Percentiles rank a stretch among this genome's conserved stretches.
Conservation (phyloP, 306 rosid species). For the Sophora flavescens region DNA sequence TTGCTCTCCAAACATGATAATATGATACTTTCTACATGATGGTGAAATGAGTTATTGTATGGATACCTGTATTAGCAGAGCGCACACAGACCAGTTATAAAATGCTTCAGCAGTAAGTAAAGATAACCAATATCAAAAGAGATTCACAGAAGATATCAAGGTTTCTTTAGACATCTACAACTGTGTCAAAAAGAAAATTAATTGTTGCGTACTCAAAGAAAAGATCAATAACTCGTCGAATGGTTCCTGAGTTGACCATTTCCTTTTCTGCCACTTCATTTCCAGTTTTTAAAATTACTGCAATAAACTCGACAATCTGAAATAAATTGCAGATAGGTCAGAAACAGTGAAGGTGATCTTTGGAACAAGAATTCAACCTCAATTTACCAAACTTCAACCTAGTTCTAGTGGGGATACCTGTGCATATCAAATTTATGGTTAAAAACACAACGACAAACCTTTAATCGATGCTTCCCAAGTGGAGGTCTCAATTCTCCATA, state of each 20-base stretch:
- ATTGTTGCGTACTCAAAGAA: constrained; percentile 86
- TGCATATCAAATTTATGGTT: not conserved
- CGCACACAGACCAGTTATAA: constrained; percentile 30
- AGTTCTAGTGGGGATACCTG: not conserved
- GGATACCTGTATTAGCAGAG: constrained; percentile 79
- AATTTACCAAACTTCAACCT: constrained; percentile 20
- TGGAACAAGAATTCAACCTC: constrained; percentile 18
- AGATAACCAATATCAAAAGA: constrained; percentile 28
- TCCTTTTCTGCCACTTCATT: constrained; percentile 86
- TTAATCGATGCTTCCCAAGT: constrained; percentile 94
- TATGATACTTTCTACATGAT: constrained; percentile 90
- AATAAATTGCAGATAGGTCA: constrained; percentile 39
- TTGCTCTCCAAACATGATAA: constrained; percentile 90
- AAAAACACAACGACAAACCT: constrained; percentile 62
- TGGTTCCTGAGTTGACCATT: constrained; percentile 89
- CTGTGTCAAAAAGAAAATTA: constrained; percentile 3
- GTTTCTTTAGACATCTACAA: constrained; percentile 9
- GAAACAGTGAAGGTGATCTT: not conserved
- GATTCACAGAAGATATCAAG: constrained; percentile 12
- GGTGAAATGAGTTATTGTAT: constrained; percentile 85
- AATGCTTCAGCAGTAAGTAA: constrained; percentile 8
- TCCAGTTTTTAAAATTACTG: constrained; percentile 84
- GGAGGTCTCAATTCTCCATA: constrained; percentile 98
- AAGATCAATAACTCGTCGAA: constrained; percentile 84
- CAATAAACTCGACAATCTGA: constrained; percentile 95